Percentiles rank a stretch among this genome's conserved stretches.
phyloP scores from a whole-genome alignment of 805 yeast species.

The Hanseniaspora valbyensis region DNA sequence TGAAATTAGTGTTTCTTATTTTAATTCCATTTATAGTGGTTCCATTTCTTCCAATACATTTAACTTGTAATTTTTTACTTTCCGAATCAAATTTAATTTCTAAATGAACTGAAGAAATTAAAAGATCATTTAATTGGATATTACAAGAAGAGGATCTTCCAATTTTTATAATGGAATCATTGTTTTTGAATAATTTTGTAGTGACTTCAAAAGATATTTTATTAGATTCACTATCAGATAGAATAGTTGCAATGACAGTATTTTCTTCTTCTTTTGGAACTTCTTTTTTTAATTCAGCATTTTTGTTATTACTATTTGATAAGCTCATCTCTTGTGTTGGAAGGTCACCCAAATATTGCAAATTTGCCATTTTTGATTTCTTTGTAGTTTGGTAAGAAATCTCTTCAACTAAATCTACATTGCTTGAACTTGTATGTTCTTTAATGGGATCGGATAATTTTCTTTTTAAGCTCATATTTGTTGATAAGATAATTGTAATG shows the following conservation, averaged over 20 bases:
- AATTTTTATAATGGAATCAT: constrained; percentile 4
- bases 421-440: not conserved
- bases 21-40: constrained; percentile 7
- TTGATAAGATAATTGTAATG: not conserved
- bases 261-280: not conserved
- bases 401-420: constrained; percentile 1
- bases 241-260: not conserved
- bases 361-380: not conserved
- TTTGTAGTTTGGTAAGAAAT: constrained; percentile 5
- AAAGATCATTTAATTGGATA: not conserved
- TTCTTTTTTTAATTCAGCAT: not conserved
- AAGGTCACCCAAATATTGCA: not conserved
- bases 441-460: not conserved
- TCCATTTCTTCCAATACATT: constrained; percentile 13
- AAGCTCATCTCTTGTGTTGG: constrained; percentile 8
- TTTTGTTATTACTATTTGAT: not conserved
- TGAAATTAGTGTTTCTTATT: not conserved
- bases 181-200: constrained; percentile 15
- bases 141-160: constrained; percentile 16
- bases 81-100: constrained; percentile 23
- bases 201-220: constrained; percentile 33
- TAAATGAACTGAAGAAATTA: constrained; percentile 18
- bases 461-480: constrained; percentile 4
- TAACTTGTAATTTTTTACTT: constrained; percentile 2
- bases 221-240: not conserved